Base-by-base conservation (phyloP, 2,329 filamentous ascomycete species). In the Penicillium thymicola region DNA sequence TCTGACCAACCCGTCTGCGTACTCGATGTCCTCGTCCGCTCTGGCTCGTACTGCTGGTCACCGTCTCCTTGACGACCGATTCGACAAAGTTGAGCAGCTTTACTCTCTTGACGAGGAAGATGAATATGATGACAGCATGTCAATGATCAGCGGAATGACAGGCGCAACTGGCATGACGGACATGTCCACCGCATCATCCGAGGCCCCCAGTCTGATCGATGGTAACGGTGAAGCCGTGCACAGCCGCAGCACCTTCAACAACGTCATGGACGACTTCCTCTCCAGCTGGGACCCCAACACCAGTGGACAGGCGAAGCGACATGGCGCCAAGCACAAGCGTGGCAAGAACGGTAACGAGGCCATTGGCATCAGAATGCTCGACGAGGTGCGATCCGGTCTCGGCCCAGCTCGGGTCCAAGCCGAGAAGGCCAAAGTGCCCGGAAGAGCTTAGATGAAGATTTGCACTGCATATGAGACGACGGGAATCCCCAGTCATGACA, bases 261-360 rank as follows among this genome's bases (percentile, higher is more conserved):
- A 81, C 59, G 91, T 97, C 70, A 86, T 99, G 81, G 93, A 97
- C 70, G 92, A 96, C 55, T 99, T 99, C 76, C 76, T 97, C 27
- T 89, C 86, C 9, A 86, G 81, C 34, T 79, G 77, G 76, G 74
- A 77, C 43, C 75, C 75, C 62, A 75, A 78, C 48, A 72, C 71
- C 21, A 70, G 74, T 45, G 63, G 71, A 6, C 73, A 75, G 64
- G 73, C 65, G 5, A 79, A 78, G 65, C 69, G 75, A 8, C 76
- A 75, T 60, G 77, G 72, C 9, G 75, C 72, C 11, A 77, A 79
- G 63, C 73, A 69, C 77, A 87, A 86, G 72, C 75, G 82, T 52
- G 83, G 91, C 21, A 93, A 92, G 78, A 91, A 92, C 76, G 88
- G 88, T 18, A 90, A 88, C 70, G 86, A 89, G 62, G 88, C 89